These are phyloP conservation scores for Serendipita sp. DNA, from an alignment of 768 basidiomycete genomes.

Conservation along the genomic window DNA sequence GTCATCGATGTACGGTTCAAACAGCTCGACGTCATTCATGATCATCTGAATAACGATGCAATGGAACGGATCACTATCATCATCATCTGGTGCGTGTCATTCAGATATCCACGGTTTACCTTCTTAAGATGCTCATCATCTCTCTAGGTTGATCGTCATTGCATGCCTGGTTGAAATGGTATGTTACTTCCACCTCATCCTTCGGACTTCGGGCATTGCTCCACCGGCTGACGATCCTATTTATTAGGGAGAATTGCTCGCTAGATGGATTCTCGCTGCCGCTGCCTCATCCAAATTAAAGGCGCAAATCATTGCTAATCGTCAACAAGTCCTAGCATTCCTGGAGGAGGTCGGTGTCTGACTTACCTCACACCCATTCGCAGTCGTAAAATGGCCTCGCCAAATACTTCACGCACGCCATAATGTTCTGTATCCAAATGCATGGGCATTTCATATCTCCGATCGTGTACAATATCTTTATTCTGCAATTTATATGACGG, in stretches of 20 bases:
- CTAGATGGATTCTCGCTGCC: neutral
- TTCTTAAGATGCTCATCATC: constrained; percentile 15
- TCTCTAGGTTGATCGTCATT: constrained; percentile 65
- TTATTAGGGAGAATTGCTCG: neutral
- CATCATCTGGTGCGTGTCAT: constrained; percentile 36
- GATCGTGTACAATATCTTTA: no score
- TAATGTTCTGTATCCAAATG: no score
- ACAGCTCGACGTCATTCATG: constrained; percentile 81
- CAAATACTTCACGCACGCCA: no score
- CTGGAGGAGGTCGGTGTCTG: neutral
- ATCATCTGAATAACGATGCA: constrained; percentile 75
- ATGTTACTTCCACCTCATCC: neutral
- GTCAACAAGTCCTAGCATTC: neutral
- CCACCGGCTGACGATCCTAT: neutral
- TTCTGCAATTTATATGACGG: no score
- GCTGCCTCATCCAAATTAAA: neutral
- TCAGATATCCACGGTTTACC: constrained; percentile 25
- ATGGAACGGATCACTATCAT: constrained; percentile 85
- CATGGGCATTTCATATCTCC: no score
- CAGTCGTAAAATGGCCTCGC: no score
- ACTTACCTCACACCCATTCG: neutral
- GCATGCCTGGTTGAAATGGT: constrained; percentile 81
- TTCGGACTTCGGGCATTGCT: no score
- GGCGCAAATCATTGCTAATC: neutral
- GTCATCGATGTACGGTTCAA: neutral